These are phyloP conservation scores for Myochromella boudieri DNA, from an alignment of 768 basidiomycete genomes.

Conservation along the genomic window DNA sequence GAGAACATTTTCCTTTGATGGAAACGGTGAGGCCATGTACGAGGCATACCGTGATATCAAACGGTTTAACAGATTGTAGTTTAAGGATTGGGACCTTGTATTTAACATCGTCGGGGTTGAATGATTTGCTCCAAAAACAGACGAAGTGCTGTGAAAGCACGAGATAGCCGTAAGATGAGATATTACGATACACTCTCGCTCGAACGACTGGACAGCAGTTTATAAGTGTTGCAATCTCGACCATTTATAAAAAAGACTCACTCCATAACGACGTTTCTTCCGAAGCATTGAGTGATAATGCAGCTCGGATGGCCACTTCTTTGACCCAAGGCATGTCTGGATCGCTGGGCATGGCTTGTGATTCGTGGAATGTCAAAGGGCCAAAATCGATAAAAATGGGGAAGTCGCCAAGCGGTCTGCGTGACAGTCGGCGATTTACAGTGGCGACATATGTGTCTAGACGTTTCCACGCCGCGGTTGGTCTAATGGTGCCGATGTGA, in stretches of 20 bases:
- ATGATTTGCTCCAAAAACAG: conserved; percentile 47
- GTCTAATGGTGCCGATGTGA: conserved; percentile 28
- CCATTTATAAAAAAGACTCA: conserved; percentile 14
- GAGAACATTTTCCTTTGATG: conserved; percentile 43
- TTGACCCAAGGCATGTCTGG: conserved; percentile 19
- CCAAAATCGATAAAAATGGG: conserved; percentile 42
- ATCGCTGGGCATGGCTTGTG: conserved; percentile 7
- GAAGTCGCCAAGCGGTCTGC: conserved; percentile 15
- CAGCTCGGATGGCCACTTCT: conserved; percentile 29
- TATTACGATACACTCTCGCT: conserved; percentile 33
- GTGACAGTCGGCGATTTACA: conserved; percentile 26
- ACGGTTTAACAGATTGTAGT: conserved; percentile 38
- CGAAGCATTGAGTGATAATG: conserved; percentile 29
- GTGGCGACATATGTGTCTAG: conserved; percentile 25
- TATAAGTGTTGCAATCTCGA: no score
- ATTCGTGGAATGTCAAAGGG: conserved; percentile 34
- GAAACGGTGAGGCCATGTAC: conserved; percentile 41
- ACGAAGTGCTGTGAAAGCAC: conserved; percentile 38
- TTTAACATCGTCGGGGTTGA: conserved; percentile 33
- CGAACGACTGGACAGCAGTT: conserved; percentile 28
- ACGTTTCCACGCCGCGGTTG: conserved; percentile 23
- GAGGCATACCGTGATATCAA: conserved; percentile 25
- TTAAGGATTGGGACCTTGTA: conserved; percentile 43
- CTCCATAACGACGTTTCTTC: conserved; percentile 35
- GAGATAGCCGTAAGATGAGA: conserved; percentile 40